Base-by-base conservation (phyloP, 805 yeast species). In the Yarrowia osloensis region DNA sequence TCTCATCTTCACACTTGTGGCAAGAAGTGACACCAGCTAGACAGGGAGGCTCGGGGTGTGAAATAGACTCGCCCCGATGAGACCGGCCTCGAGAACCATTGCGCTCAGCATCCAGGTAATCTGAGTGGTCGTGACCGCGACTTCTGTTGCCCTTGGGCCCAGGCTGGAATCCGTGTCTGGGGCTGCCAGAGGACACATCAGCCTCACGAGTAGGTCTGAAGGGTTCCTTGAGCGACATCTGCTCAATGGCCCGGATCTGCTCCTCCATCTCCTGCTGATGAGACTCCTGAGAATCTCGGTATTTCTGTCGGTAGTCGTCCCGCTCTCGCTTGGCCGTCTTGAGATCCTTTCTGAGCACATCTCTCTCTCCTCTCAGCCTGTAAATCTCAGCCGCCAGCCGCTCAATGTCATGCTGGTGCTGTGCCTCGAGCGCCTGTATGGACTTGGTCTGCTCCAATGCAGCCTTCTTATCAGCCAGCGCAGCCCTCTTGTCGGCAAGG, bases 151-250 rank as follows among this genome's bases (percentile, higher is more conserved):
- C 12, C 61, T 33, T 24, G 33, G 63, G 63, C 0, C 63, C 63
- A 8, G 63, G 63, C 13, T 37, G 47, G 26, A 57, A 57, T 1
- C 63, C 63, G 19, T 57, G 63, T 26, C 63, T 7, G 6, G 63
- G 63, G 19, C 63, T 57, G 2, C 63, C 63, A 3, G 19, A 11
- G 4, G 63, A 57, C 7, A 7, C 37, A 3, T 54, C 61, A 12
- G 35, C 24, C 2, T 28, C 37, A 28, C 6, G 5, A 28, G n/a
- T 8, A 15, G 54, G 35, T 17, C 39, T 24, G 33, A 35, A 37
- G 4, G 61, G 35, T 4, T 57, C 63, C n/a, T 40, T 17, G 21
- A 57, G 35, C 8, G 63, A 39, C 13, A 57, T 19, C 28, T 57
- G 12, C 28, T 57, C 37, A 3, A 57, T 24, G 6, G 49, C 63